A percentile compares a stretch with the other conserved stretches of the same genome.
Evolutionary conservation across 345 rosid genomes (phyloP).

Genomic region (Melastoma malabathricum): DNA sequence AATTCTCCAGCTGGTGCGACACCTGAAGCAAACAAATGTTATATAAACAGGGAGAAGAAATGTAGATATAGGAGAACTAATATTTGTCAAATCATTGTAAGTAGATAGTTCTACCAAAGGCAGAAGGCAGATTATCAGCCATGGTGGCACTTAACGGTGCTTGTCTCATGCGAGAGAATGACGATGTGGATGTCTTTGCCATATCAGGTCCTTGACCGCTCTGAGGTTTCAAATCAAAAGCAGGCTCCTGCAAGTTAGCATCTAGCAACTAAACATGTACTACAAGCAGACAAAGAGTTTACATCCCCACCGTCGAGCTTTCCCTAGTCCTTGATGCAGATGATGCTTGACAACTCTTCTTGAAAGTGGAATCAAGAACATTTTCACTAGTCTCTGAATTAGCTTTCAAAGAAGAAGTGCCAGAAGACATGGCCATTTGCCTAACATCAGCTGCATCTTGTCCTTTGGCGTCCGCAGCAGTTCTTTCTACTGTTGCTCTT

Average conservation of each 20-base stretch:
- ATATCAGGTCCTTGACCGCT: slow-evolving; percentile 20
- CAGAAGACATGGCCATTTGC: slow-evolving; percentile 26
- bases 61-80: neutral
- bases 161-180: slow-evolving; percentile 20
- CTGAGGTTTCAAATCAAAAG: slow-evolving; percentile 14
- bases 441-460: slow-evolving; percentile 23
- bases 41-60: neutral
- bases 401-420: slow-evolving; percentile 19
- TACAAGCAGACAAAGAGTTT: slow-evolving; percentile 4
- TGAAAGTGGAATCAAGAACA: slow-evolving; percentile 28
- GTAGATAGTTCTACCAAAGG: slow-evolving; percentile 20
- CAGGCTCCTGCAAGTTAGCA: slow-evolving; percentile 21
- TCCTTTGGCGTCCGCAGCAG: slow-evolving; percentile 32
- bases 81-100: neutral
- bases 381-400: slow-evolving; percentile 15
- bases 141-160: slow-evolving; percentile 21
- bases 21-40: slow-evolving; percentile 13
- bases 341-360: slow-evolving; percentile 13
- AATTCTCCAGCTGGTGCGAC: slow-evolving; percentile 22
- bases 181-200: slow-evolving; percentile 18
- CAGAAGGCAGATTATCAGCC: slow-evolving; percentile 25
- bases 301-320: slow-evolving; percentile 3
- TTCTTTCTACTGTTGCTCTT: slow-evolving; percentile 32
- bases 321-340: slow-evolving; percentile 25
- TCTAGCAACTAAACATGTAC: slow-evolving; percentile 2